Percentiles rank a stretch among this genome's conserved stretches.
Evolutionary conservation across 2,329 filamentous ascomycete genomes (phyloP).

Genomic region (Exophiala xenobiotica): DNA sequence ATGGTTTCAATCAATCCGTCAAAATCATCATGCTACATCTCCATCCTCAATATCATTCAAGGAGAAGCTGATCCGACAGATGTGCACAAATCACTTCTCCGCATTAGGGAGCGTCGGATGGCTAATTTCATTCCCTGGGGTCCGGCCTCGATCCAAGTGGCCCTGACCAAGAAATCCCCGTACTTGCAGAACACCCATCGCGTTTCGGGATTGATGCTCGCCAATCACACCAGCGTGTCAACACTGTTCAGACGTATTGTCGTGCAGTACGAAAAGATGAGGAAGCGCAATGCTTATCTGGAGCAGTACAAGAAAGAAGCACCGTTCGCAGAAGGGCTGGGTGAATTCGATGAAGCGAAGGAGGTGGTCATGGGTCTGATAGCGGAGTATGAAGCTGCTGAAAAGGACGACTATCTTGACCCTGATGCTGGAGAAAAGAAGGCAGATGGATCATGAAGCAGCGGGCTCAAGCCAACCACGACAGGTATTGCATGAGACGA

Average conservation of each 20-base stretch:
- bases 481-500: background rate
- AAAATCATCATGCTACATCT: slow-evolving; percentile 99
- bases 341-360: slow-evolving; percentile 92
- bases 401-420: slow-evolving; percentile 84
- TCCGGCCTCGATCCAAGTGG: slow-evolving; percentile 95
- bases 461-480: background rate
- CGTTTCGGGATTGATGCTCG: slow-evolving; percentile 94
- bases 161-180: slow-evolving; percentile 91
- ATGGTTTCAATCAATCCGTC: slow-evolving; percentile 96
- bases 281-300: slow-evolving; percentile 95
- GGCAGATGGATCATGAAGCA: slow-evolving; percentile 20
- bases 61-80: slow-evolving; percentile 97
- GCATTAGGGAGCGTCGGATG: slow-evolving; percentile 88
- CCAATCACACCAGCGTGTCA: slow-evolving; percentile 95
- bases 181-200: slow-evolving; percentile 93
- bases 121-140: slow-evolving; percentile 99
- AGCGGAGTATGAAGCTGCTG: slow-evolving; percentile 92
- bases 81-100: slow-evolving; percentile 93
- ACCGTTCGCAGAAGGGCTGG: slow-evolving; percentile 84
- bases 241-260: slow-evolving; percentile 95
- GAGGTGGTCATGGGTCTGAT: slow-evolving; percentile 90
- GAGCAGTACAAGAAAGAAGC: slow-evolving; percentile 95
- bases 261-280: slow-evolving; percentile 85
- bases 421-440: slow-evolving; percentile 52
- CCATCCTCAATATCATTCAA: slow-evolving; percentile 97